A percentile compares a stretch with the other conserved stretches of the same genome.
Evolutionary conservation across 345 rosid genomes (phyloP).

Genomic region (Eucalyptus regnans): DNA sequence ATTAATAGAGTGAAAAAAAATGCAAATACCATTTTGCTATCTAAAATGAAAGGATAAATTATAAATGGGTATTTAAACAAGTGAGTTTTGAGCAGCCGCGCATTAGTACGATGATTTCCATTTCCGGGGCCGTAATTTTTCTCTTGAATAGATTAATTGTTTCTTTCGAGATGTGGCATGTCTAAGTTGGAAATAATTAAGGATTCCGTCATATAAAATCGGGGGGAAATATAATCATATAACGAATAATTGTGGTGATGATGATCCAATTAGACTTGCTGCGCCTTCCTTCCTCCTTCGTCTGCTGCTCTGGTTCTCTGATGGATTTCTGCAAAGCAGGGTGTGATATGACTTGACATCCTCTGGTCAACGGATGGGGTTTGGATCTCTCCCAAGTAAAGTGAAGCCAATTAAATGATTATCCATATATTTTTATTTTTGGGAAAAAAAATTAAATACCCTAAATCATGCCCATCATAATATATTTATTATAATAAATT

Average conservation of each 20-base stretch:
- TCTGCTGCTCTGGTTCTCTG: neutral
- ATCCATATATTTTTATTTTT: neutral
- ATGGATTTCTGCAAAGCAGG: neutral
- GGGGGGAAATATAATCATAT: neutral
- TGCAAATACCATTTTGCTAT: fast-evolving
- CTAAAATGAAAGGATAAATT: neutral
- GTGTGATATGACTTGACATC: neutral
- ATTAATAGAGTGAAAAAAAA: neutral
- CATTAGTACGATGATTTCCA: neutral
- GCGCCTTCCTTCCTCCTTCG: neutral
- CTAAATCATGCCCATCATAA: no score
- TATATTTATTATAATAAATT: no score
- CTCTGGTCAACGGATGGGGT: neutral
- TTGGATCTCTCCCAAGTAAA: neutral
- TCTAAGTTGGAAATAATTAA: neutral
- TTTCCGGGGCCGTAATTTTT: neutral
- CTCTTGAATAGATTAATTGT: neutral
- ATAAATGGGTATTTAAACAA: neutral
- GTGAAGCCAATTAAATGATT: neutral
- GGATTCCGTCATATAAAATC: neutral
- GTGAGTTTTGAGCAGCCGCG: neutral
- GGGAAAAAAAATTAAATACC: neutral
- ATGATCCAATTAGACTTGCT: neutral
- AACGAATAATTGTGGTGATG: neutral
- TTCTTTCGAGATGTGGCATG: neutral